phyloP scores from a whole-genome alignment of 345 rosid genomes.

The Lumnitzera racemosa region DNA sequence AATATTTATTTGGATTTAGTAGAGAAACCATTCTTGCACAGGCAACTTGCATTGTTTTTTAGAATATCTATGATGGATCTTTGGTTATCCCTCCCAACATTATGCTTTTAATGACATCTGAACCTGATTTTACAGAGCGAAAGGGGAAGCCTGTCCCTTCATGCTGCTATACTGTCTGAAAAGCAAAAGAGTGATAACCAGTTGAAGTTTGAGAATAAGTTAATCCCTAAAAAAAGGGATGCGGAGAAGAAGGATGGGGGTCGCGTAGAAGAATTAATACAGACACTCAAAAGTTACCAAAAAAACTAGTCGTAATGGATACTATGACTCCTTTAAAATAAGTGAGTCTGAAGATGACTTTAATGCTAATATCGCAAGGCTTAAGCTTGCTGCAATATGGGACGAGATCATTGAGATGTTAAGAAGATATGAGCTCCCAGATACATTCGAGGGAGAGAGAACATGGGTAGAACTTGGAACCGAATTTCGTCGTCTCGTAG shows the following conservation, averaged over 20 bases:
- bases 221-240: too few species aligned
- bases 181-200: conserved; percentile 37
- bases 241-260: conserved; percentile 5
- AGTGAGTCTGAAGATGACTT: conserved; percentile 37
- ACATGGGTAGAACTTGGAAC: conserved; percentile 42
- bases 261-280: conserved; percentile 15
- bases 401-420: conserved; percentile 66
- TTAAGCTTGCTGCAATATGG: conserved; percentile 52
- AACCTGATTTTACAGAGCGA: conserved; percentile 29
- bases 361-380: conserved; percentile 58
- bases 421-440: conserved; percentile 56
- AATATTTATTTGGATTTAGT: too few species aligned
- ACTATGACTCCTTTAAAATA: conserved; percentile 57
- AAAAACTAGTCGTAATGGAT: conserved; percentile 25
- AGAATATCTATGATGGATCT: too few species aligned
- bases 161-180: conserved; percentile 48
- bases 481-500: conserved; percentile 40
- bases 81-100: too few species aligned
- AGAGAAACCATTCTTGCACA: too few species aligned
- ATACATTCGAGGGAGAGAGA: conserved; percentile 32
- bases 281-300: conserved; percentile 24
- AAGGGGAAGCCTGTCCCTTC: conserved; percentile 47
- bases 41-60: too few species aligned
- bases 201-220: conserved; percentile 5
- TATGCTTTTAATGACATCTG: not conserved